A percentile compares a stretch with the other conserved stretches of the same genome.
phyloP scores from a whole-genome alignment of 1,139 yeast genomes.

The Lodderomyces orthopsilosis region DNA sequence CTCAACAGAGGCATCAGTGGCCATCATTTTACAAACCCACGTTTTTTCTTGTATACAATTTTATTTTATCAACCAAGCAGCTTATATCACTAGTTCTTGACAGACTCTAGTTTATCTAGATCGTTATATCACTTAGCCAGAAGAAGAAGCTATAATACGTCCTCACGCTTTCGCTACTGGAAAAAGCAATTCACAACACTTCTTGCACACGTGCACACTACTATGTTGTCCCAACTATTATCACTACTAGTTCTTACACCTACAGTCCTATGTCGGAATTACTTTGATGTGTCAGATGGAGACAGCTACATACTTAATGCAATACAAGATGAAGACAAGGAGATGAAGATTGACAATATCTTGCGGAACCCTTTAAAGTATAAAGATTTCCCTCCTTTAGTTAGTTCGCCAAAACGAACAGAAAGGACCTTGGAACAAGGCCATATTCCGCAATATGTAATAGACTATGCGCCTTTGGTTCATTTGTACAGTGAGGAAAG shows the following conservation, averaged over 20 bases:
- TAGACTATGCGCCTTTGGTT: conserved; percentile 75
- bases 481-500: conserved; percentile 86
- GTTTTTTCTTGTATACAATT: not conserved
- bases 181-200: not conserved
- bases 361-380: conserved; percentile 23
- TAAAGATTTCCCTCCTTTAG: conserved; percentile 37
- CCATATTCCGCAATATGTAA: conserved; percentile 71
- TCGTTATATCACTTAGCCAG: not conserved
- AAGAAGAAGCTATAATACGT: not conserved
- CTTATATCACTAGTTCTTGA: too few species aligned
- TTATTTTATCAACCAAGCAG: too few species aligned
- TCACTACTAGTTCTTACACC: conserved; percentile 5
- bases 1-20: not conserved
- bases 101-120: too few species aligned
- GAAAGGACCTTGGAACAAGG: conserved; percentile 45
- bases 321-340: conserved; percentile 12
- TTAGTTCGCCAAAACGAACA: conserved; percentile 27
- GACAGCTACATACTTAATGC: conserved; percentile 11
- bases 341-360: conserved; percentile 14
- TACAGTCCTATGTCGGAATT: conserved; percentile 1
- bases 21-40: not conserved
- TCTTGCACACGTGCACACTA: not conserved
- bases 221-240: conserved; percentile 1
- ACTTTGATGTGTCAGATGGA: conserved; percentile 11
- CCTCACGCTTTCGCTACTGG: not conserved